Percentiles rank a stretch among this genome's conserved stretches.
These are phyloP conservation scores for Rhodomyrtus tomentosa DNA, from an alignment of 345 rosid species.

Conservation along the genomic window DNA sequence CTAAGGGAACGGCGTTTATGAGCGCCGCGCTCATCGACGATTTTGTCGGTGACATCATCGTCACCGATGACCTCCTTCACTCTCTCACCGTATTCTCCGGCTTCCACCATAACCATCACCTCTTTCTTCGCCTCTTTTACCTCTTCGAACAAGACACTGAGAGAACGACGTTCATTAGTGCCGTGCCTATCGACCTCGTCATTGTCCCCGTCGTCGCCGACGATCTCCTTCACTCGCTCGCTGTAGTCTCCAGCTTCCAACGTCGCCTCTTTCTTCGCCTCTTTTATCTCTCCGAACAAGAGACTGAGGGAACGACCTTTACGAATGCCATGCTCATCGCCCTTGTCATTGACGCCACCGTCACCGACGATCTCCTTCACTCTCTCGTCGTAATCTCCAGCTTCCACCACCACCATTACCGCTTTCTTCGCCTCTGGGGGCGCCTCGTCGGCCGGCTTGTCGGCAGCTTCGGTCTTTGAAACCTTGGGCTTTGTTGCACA, in stretches of 20 bases:
- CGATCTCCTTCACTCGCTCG: constrained; percentile 7
- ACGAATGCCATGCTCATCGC: not conserved
- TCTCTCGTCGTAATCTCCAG: constrained; percentile 10
- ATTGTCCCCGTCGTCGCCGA: not conserved
- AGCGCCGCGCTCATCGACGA: not conserved
- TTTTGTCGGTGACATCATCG: not conserved
- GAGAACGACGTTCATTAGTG: no score
- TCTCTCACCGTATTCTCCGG: constrained; percentile 9
- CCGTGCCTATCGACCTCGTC: not conserved
- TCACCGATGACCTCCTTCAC: constrained; percentile 2
- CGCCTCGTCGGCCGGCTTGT: constrained; percentile 3
- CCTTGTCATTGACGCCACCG: not conserved
- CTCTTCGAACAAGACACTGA: no score
- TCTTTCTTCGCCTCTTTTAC: not conserved
- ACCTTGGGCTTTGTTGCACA: constrained; percentile 45
- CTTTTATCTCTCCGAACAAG: not conserved
- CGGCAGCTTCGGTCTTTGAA: constrained; percentile 15
- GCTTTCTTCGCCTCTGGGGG: constrained; percentile 1
- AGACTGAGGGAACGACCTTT: not conserved
- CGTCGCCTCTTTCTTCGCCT: not conserved
- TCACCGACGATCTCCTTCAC: constrained; percentile 2
- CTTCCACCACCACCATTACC: not conserved
- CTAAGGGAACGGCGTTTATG: not conserved
- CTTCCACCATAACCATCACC: not conserved
- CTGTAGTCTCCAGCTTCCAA: constrained; percentile 11